Evolutionary conservation across 306 rosid species (phyloP), one percentile per base, ranked within the genome.

Genomic region (Biancaea sappan): DNA sequence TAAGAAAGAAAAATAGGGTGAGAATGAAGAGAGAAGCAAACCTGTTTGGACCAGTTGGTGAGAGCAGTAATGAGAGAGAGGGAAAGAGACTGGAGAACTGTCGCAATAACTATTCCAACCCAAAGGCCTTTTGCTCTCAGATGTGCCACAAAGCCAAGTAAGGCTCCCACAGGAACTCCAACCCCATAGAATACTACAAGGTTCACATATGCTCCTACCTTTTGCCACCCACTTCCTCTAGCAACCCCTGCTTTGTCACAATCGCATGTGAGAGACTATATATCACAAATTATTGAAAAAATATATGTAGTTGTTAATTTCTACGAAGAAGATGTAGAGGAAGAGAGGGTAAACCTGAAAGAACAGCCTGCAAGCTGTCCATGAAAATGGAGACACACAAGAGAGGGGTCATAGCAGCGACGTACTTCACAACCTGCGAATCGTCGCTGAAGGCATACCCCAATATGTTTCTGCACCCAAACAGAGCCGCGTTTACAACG

Each of bases 401-500:
- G 0, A 85, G 50, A 64, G 86, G 89, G 4, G 79, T 53, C 73
- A 82, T 68, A 16, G 29, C 41, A 19, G 79, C 26, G 3, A 76
- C 72, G 4, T 85, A 76, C 38, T 52, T 44, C 25, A 85, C 79
- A 69, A 85, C 80, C 8, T 43, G 21, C 24, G 2, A 25, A 5
- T 85, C 89, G 5, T 70, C 29, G 82, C 78, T 82, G 43, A 61
- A 85, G 4, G 78, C 82, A 79, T 76, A 76, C 5, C 89, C 89
- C 48, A 85, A 15, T 0, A 85, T 1, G 61, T 82, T 2, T 46
- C 80, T 71, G 41, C 68, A 71, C 1, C 74, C 28, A 3, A 72
- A 76, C 19, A 85, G 15, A 19, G 46, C 34, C 61, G 72, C 50
- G 7, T 66, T 63, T 15, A 82, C 68, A 47, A 79, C 57, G 5